These are phyloP conservation scores for Garcia nutans DNA, from an alignment of 345 rosid genomes.

Conservation along the genomic window DNA sequence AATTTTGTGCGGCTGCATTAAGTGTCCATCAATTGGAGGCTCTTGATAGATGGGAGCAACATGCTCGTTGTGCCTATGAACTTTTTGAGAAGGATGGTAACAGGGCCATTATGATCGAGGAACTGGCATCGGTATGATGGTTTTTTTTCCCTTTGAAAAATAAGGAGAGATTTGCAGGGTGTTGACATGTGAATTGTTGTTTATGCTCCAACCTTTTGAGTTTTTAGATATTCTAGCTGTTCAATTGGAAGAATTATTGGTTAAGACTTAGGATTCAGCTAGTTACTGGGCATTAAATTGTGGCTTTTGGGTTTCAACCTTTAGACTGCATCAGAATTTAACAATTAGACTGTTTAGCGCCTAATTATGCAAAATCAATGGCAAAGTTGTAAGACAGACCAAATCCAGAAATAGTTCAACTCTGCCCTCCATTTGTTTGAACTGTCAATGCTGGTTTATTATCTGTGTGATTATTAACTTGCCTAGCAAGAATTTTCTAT, in stretches of 20 bases:
- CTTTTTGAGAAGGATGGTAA: constrained; percentile 98
- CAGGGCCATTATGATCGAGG: constrained; percentile 83
- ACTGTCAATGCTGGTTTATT: not conserved
- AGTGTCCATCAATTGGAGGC: constrained; percentile 96
- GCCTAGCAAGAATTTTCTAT: not conserved
- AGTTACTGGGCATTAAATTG: not conserved
- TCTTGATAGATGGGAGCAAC: constrained; percentile 87
- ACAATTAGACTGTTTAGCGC: not conserved
- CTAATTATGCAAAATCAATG: not conserved
- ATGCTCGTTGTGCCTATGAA: constrained; percentile 85
- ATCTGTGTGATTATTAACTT: not conserved
- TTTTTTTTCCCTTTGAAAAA: not conserved
- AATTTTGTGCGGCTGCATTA: constrained; percentile 90
- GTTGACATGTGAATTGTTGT: not conserved
- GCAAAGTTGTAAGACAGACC: not conserved
- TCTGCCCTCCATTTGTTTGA: not conserved
- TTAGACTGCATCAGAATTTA: not conserved
- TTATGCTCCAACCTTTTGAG: not conserved
- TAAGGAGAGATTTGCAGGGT: not conserved
- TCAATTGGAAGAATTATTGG: not conserved
- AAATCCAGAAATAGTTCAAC: not conserved
- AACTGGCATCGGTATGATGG: constrained; percentile 79
- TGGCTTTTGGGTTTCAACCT: not conserved
- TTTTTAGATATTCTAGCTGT: not conserved
- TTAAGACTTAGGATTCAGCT: not conserved